Evolutionary conservation across 257 asterid genomes (phyloP).

Genomic region (Forsythia suspensa): DNA sequence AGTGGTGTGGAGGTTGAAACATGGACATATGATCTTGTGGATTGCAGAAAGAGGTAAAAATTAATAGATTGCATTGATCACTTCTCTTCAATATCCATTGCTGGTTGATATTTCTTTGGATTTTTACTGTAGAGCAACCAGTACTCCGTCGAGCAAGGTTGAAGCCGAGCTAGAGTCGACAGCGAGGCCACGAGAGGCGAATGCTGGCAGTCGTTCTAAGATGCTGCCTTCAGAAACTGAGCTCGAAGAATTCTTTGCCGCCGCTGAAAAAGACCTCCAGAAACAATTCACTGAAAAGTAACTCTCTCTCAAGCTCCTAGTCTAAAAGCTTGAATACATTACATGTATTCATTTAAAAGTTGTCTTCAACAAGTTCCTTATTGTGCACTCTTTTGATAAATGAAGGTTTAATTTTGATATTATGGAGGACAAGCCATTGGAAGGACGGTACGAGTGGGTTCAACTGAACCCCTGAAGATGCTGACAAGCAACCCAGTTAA

Average conservation of each 20-base stretch:
- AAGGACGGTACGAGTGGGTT: slow-evolving; percentile 67
- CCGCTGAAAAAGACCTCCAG: slow-evolving; percentile 51
- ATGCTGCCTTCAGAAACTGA: slow-evolving; percentile 47
- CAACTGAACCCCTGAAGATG: neutral
- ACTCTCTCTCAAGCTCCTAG: neutral
- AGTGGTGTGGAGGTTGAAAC: slow-evolving; percentile 32
- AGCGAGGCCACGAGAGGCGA: slow-evolving; percentile 30
- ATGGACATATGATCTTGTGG: slow-evolving; percentile 34
- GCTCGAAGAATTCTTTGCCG: slow-evolving; percentile 57
- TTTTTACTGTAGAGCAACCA: slow-evolving; percentile 36
- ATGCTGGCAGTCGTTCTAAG: slow-evolving; percentile 13
- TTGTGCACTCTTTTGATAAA: neutral
- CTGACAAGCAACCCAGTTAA: neutral
- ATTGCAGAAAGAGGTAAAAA: slow-evolving; percentile 41
- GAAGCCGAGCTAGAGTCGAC: slow-evolving; percentile 41
- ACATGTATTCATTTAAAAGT: neutral
- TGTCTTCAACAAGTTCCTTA: neutral
- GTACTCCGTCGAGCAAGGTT: slow-evolving; percentile 35
- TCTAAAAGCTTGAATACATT: neutral
- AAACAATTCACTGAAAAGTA: slow-evolving; percentile 51
- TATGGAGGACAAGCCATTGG: slow-evolving; percentile 55
- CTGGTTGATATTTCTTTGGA: slow-evolving; percentile 6
- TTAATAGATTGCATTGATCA: neutral
- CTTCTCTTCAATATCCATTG: slow-evolving; percentile 43
- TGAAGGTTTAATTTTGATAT: slow-evolving; percentile 71